Base-by-base conservation (phyloP, 768 basidiomycete genomes). In the Cytidiella melzeri region DNA sequence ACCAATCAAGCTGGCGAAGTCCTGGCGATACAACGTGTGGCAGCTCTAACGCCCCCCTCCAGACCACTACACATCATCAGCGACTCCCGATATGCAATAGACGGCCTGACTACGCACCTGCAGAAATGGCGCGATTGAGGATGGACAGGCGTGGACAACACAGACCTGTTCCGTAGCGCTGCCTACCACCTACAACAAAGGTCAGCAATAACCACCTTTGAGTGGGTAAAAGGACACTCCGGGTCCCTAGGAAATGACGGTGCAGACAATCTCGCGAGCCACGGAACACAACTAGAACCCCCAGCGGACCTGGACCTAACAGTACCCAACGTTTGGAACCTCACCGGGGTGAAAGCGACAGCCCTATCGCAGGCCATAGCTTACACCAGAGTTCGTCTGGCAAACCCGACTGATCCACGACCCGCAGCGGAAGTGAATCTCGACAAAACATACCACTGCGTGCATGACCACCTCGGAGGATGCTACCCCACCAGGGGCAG, bases 201-300 rank as follows among this genome's bases (percentile, higher is more conserved):
- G 10, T 34, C 50, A 1, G 60, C 63, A 2, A 28, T 30, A 2
- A 65, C 64, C 1, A 1, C 7, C 9, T 55, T 66, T n/a, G 23
- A 54, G 39, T 65, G 65, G 64, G 44, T 58, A 0, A 66, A 65
- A 51, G 65, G 65, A 0, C 63, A 66, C 28, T 15, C 43, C 1
- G 53, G 52, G 0, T 25, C 28, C 9, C 2, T 2, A 0, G 61
- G 65, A 11, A 67, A 67, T 24, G 61, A 66, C 25, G 45, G 24
- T 2, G 65, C 64, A 0, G 65, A 67, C 28, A 10, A 3, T 4
- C 57, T 61, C 0, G 64, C 64, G 3, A 53, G 47, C 0, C 3
- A 49, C 18, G 63, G 59, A 3, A 52, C 52, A 0, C 0, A 43
- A 5, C 13, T 19, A n/a, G n/a, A n/a, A n/a, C n/a, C n/a, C 24